These are phyloP conservation scores for Teratosphaeria gauchensis DNA, from an alignment of 2,329 filamentous ascomycete species.

Conservation along the genomic window DNA sequence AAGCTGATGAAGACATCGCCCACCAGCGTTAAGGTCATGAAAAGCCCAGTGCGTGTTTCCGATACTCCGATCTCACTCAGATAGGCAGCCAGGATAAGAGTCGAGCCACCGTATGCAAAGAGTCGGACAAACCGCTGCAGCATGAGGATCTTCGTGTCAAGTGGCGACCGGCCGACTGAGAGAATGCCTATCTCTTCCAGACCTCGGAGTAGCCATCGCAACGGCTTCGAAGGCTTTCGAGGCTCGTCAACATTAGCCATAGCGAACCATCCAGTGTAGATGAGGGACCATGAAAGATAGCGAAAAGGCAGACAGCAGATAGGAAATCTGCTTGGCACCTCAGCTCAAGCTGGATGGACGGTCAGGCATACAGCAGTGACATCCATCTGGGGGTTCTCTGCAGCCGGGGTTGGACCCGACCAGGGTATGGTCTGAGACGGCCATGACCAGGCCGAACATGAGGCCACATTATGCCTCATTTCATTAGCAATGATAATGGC, in stretches of 20 bases:
- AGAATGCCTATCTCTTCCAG: conserved; percentile 37
- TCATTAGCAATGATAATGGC: too few relatives aligned
- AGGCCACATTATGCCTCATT: background rate
- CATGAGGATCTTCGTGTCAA: conserved; percentile 50
- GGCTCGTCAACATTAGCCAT: background rate
- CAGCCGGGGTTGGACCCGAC: background rate
- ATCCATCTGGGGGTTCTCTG: background rate
- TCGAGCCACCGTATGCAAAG: conserved; percentile 49
- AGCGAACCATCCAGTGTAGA: background rate
- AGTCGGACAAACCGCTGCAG: conserved; percentile 52
- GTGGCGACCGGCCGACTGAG: conserved; percentile 32
- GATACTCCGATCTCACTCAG: conserved; percentile 19
- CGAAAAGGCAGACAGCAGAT: background rate
- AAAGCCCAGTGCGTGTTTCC: conserved; percentile 24
- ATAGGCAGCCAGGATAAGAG: conserved; percentile 24
- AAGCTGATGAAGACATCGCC: conserved; percentile 25
- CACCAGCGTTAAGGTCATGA: conserved; percentile 26
- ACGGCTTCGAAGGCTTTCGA: background rate
- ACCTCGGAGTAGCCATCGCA: background rate
- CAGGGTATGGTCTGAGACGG: background rate
- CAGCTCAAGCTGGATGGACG: background rate
- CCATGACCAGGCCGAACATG: background rate
- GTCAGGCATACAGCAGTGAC: background rate
- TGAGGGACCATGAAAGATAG: background rate
- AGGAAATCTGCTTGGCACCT: background rate